Base-by-base conservation (phyloP, 768 basidiomycete genomes). In the Xerocomus potaroensis region DNA sequence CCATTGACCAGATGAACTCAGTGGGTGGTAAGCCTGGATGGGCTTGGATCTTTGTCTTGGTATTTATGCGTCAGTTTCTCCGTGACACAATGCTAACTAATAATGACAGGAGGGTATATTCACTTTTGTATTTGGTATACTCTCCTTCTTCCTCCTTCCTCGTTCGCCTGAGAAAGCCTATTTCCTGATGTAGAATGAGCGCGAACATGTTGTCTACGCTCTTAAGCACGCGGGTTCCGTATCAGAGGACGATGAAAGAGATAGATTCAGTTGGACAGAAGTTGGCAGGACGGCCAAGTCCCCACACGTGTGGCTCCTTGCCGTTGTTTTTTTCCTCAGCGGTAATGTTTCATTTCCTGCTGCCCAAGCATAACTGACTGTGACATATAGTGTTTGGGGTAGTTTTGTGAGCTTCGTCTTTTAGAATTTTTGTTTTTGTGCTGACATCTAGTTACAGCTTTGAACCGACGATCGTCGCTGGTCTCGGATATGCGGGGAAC, bases 401-500 rank as follows among this genome's bases (percentile, higher is more conserved):
- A 18, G 54, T 50, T 23, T 67, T 55, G 64, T 67, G 41, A 53
- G 65, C 19, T 22, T 22, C 2, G 41, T 12, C 12, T 24, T 19
- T 49, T 5, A 12, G n/a, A n/a, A 3, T 18, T 5, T 4, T 5
- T 43, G 10, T 26, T 8, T 70, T 34, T 1, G 67, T 69, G 40
- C 69, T 48, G 29, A 75, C 8, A 69, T 75, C 5, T 43, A 43
- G 51, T 64, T 53, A 43, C 33, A 80, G 86, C 59, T 91, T 91
- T 65, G 69, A 79, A 6, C 87, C 46, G 6, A 80, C 82, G 8
- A 85, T 90, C 63, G 77, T 88, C 5, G 69, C 75, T 22, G 69
- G 72, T 9, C 71, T 84, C 2, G 82, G 81, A 16, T 83, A 75
- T 60, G 72, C 72, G 1, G 71, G 74, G 0, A 67, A 74, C 24